These are phyloP conservation scores for Striga asiatica DNA, from an alignment of 257 asterid species.

Conservation along the genomic window DNA sequence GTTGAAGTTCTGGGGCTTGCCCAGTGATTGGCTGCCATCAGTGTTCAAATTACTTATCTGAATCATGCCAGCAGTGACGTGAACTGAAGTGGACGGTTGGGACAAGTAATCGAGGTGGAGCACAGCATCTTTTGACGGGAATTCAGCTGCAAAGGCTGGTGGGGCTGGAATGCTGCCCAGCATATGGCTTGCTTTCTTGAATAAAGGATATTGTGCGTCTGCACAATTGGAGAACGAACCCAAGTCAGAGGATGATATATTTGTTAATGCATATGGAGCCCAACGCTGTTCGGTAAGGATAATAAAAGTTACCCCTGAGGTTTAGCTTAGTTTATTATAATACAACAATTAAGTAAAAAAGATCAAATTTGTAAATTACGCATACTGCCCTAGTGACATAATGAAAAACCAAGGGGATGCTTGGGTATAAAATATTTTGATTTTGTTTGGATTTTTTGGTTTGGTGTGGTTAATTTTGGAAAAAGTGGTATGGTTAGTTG, in stretches of 20 bases:
- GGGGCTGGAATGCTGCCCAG: constrained; percentile 67
- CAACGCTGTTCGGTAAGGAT: too few relatives aligned
- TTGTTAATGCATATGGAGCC: not conserved
- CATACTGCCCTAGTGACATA: too few relatives aligned
- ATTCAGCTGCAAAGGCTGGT: constrained; percentile 79
- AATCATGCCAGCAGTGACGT: constrained; percentile 42
- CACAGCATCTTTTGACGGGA: constrained; percentile 49
- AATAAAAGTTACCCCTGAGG: too few relatives aligned
- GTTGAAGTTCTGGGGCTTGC: constrained; percentile 38
- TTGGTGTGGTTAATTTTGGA: too few relatives aligned
- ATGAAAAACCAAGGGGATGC: too few relatives aligned
- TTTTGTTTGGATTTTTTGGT: too few relatives aligned
- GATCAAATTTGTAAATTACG: too few relatives aligned
- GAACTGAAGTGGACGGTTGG: constrained; percentile 25
- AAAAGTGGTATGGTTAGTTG: too few relatives aligned
- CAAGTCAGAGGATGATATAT: not conserved
- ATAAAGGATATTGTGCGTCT: constrained; percentile 42
- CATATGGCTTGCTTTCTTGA: constrained; percentile 57
- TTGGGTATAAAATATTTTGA: too few relatives aligned
- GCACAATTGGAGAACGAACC: constrained; percentile 13
- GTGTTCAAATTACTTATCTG: constrained; percentile 19
- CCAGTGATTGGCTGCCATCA: constrained; percentile 12
- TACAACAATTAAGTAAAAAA: too few relatives aligned
- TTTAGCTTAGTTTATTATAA: too few relatives aligned
- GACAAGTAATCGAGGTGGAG: constrained; percentile 28